Base-by-base conservation (phyloP, 2,329 filamentous ascomycete species). In the Trichoderma atrobrunneum region DNA sequence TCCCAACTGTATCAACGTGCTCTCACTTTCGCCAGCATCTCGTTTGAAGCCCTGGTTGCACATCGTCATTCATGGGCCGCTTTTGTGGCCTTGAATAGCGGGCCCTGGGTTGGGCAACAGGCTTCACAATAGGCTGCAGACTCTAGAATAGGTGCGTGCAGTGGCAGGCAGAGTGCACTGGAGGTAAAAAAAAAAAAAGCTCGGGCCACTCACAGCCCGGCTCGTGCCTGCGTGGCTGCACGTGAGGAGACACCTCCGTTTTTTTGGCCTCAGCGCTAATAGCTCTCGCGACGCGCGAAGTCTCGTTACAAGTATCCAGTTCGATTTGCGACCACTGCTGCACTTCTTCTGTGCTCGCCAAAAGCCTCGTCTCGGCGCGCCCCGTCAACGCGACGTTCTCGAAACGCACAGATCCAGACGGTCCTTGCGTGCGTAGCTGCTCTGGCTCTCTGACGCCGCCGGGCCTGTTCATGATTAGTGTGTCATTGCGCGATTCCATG, bases 401-500 rank as follows among this genome's bases (percentile, higher is more conserved):
- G 21, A 18, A 48, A 51, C 62, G 59, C 68, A 48, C 26, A 71
- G 16, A 24, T 18, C 28, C n/a, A 32, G 21, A 32, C 39, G 16
- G 24, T 26, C 54, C 32, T 39, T 36, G 30, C 11, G 18, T 67
- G 32, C 32, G 62, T 57, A 43, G 39, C 39, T 67, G 26, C 26
- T 18, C 32, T 57, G 62, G 30, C 54, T 63, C 32, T 60, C 56
- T 59, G 57, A 36, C 65, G 48, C 56, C 60, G 34, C 32, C 69
- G 32, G 51, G 18, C 30, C 36, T 48, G 18, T 68, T 28, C 24
- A 34, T 36, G 43, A 43, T 32, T 14, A 51, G 72, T 68, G 69
- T 59, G 59, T 72, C 63, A 28, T 72, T 68, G 69, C 72, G 72
- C 69, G 69, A 59, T 63, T 62, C 72, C 69, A 72, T 73, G 72